Evolutionary conservation across 768 basidiomycete species (phyloP), one percentile per base, ranked within the genome.

Genomic region (Nidula microcarpa): DNA sequence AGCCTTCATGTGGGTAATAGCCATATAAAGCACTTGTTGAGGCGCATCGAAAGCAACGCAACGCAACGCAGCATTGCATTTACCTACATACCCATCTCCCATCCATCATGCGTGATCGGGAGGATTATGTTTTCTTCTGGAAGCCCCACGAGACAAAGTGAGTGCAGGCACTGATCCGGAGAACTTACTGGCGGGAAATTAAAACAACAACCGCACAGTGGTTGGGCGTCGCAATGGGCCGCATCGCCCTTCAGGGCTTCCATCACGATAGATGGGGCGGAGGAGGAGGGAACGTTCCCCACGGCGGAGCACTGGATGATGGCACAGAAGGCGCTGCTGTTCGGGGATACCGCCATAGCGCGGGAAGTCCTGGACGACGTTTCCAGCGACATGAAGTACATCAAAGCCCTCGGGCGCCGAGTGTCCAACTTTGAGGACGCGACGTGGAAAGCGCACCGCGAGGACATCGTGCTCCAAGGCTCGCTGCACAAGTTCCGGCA

Each of bases 271-370:
- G 65, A 64, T 3, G 67, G 60, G 0, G 55, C 63, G 35, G 60
- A 63, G 16, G 68, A 72, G 52, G 60, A 58, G 2, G 61, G 72
- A 18, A 59, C 50, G 0, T 83, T 83, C 60, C 66, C 65, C 5
- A 77, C 79, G 2, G 74, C 80, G 0, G 85, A 86, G 64, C 83
- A 86, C 57, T 85, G 77, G 76, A 86, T 86, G 84, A 87, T 85
- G 85, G 69, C 78, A 39, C 76, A 78, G 50, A 85, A 86, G 61
- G 82, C 84, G 6, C 60, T 82, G 4, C 57, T 85, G 2, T 86
- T 86, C 67, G 58, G 62, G 10, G 82, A 85, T 58, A 37, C 51
- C 8, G 68, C 60, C 5, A 62, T 79, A 5, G 77, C 79, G 3
- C 63, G 70, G 18, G 63, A 74, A 52, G 73, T 85, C 10, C 58